These are phyloP conservation scores for Rhizopogon vesiculosus DNA, from an alignment of 768 basidiomycete species.

Conservation along the genomic window DNA sequence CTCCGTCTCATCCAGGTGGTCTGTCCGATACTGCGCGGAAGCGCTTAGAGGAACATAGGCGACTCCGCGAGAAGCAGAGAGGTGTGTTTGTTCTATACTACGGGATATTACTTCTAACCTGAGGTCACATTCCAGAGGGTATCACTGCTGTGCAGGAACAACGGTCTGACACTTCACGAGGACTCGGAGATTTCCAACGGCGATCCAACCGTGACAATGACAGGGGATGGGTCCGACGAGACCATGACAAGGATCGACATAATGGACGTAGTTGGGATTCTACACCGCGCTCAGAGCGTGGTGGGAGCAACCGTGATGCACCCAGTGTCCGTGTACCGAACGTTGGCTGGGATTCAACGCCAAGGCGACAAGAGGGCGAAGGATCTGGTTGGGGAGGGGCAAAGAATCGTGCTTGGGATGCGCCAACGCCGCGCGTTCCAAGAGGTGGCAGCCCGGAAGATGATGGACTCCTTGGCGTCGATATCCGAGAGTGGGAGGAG, in stretches of 20 bases:
- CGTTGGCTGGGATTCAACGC: slow-evolving; percentile 93
- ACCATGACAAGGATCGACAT: slow-evolving; percentile 24
- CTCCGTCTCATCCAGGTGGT: slow-evolving; percentile 90
- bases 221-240: slow-evolving; percentile 44
- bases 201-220: slow-evolving; percentile 76
- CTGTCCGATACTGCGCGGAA: slow-evolving; percentile 71
- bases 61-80: slow-evolving; percentile 62
- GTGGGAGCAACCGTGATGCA: slow-evolving; percentile 43
- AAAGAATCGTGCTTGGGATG: slow-evolving; percentile 65
- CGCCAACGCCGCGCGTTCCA: slow-evolving; percentile 70
- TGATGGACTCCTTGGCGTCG: slow-evolving; percentile 57
- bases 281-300: slow-evolving; percentile 58
- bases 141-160: slow-evolving; percentile 56
- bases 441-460: slow-evolving; percentile 71
- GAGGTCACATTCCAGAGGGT: slow-evolving; percentile 48
- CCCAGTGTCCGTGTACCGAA: slow-evolving; percentile 90
- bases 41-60: slow-evolving; percentile 73
- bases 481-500: slow-evolving; percentile 94
- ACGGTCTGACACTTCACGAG: slow-evolving; percentile 57
- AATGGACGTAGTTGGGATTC: slow-evolving; percentile 46
- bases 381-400: slow-evolving; percentile 60
- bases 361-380: slow-evolving; percentile 56
- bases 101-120: neutral
- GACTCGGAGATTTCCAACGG: slow-evolving; percentile 91
- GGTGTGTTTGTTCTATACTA: slow-evolving; percentile 32